Base-by-base conservation (phyloP, 163 green algal species). In the Scenedesmus sp. region DNA sequence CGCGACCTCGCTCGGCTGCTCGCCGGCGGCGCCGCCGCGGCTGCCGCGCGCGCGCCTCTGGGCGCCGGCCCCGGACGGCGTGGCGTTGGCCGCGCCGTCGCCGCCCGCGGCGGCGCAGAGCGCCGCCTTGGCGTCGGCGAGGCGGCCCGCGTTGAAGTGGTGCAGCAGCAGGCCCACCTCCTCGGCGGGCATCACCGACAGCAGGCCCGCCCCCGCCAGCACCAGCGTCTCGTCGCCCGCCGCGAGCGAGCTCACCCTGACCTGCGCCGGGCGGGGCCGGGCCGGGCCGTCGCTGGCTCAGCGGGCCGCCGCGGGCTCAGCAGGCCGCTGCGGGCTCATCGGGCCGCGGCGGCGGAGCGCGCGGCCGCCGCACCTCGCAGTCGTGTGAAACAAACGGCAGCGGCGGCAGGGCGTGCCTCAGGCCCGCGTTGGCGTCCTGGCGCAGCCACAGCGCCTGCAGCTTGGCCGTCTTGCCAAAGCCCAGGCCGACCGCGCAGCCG, bases 81-180 rank as follows among this genome's bases (percentile, higher is more conserved):
- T n/a, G n/a, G n/a, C n/a, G n/a, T n/a, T n/a, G n/a, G n/a, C n/a
- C n/a, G n/a, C n/a, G n/a, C n/a, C n/a, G n/a, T n/a, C n/a, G n/a
- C n/a, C n/a, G n/a, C 42, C 58, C 28, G 57, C 57, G 60, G 42
- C 44, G 33, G 39, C n/a, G 17, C 18, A 24, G 22, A 42, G 24
- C 11, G 45, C 42, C 10, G 56, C 44, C 60, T 50, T 44, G 11
- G 26, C 44, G 34, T 64, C n/a, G n/a, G n/a, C 56, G 9, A 81
- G 63, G 18, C 18, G 36, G 20, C 26, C 36, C 28, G 74, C 63
- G n/a, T 65, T 57, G 29, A 81, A 81, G 50, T 73, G 50, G 26
- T 81, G 63, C 63, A 74, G 47, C 36, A 69, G n/a, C 33, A 69
- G 26, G 47, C 34, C 74, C 0, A 74, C 48, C 63, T 81, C 74